These are phyloP conservation scores for Naegleria fowleri DNA, from an alignment of 208 protist genomes.

Conservation along the genomic window DNA sequence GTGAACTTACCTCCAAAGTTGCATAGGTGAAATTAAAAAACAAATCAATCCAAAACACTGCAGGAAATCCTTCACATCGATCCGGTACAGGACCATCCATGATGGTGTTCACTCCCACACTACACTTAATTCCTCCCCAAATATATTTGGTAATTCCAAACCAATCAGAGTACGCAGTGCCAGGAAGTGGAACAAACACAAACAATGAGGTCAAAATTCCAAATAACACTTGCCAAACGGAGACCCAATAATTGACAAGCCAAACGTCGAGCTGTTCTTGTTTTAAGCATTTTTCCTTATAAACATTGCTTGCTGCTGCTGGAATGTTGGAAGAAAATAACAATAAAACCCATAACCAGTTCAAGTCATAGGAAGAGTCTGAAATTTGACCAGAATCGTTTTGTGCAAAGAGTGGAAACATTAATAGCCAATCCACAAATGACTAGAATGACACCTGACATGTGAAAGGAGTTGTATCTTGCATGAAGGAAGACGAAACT, in stretches of 20 bases:
- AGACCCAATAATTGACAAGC: neutral
- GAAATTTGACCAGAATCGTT: neutral
- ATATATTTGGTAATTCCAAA: neutral
- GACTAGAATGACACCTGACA: neutral
- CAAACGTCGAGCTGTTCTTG: neutral
- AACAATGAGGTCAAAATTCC: neutral
- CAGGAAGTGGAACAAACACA: neutral
- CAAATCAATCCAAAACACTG: neutral
- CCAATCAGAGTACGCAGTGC: no score
- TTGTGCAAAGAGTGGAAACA: neutral
- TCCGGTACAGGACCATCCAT: neutral
- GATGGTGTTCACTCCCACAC: neutral
- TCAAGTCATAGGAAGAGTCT: neutral
- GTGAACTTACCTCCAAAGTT: neutral
- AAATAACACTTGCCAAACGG: conserved; percentile 9
- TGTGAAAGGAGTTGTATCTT: neutral
- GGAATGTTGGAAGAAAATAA: conserved; percentile 16
- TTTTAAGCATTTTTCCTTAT: conserved; percentile 24
- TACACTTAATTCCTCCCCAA: neutral
- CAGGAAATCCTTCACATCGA: neutral
- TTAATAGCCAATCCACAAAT: neutral
- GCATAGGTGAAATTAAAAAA: conserved; percentile 13
- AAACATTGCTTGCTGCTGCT: neutral
- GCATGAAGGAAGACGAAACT: neutral
- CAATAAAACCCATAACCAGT: conserved; percentile 8